Conservation (phyloP, 2,329 filamentous ascomycete genomes). For the Nemania serpens region DNA sequence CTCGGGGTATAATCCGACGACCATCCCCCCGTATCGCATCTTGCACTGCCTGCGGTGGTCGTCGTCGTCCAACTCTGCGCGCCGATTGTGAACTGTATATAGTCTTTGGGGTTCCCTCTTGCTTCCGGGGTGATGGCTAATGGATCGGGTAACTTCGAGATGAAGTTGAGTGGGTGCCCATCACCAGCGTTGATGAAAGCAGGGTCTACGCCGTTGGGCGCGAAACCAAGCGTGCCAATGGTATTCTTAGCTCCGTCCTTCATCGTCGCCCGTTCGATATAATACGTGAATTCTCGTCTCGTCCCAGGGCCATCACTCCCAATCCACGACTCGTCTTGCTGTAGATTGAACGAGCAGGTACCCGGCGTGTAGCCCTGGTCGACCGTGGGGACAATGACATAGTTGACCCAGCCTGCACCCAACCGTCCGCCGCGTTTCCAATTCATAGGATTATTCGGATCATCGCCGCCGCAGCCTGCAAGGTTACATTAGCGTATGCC, state of each 20-base stretch:
- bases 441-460: background rate
- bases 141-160: background rate
- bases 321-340: conserved; percentile 2
- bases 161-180: background rate
- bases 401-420: conserved; percentile 5
- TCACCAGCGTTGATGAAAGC: background rate
- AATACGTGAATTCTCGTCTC: background rate
- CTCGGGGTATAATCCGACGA: background rate
- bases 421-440: conserved; percentile 8
- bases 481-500: background rate
- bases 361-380: conserved; percentile 10
- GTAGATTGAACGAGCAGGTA: background rate
- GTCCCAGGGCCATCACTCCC: background rate
- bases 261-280: conserved; percentile 3
- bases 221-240: background rate
- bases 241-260: background rate
- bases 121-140: conserved; percentile 3
- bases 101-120: background rate
- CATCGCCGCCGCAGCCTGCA: conserved; percentile 5
- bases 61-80: conserved; percentile 1
- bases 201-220: background rate
- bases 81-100: conserved; percentile 7
- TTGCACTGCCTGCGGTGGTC: background rate
- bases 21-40: background rate
- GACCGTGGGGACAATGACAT: background rate